Base-by-base conservation (phyloP, 2,329 filamentous ascomycete genomes). In the Colletotrichum sp. region DNA sequence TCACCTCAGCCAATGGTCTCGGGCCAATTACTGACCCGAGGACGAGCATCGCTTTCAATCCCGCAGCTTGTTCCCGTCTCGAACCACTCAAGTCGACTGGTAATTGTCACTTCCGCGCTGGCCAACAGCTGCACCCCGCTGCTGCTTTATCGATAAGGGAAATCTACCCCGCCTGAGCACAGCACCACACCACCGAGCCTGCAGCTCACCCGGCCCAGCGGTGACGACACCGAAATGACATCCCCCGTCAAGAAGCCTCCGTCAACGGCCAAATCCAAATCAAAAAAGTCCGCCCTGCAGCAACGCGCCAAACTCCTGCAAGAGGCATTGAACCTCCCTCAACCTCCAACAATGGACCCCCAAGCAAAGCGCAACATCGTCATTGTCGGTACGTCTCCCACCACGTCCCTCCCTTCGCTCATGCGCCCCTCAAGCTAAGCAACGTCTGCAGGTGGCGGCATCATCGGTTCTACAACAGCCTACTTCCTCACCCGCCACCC, bases 401-500 rank as follows among this genome's bases (percentile, higher is more conserved):
- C 6, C 28, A 66, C 21, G 21, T 49, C 9, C 68, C n/a, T 16
- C 34, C 57, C 18, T 24, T 18, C 12, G 4, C 39, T 24, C 18
- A 21, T 39, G 34, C 55, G 26, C 21, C n/a, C n/a, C 8, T 18
- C 6, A 52, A 49, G 71, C 75, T 76, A 72, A 76, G 34, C 18
- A 30, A 8, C 62, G 60, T 52, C n/a, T 71, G 4, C 76, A 95
- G 96, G 96, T 79, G 96, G 96, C 79, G 96, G 96, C 80, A 96
- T 99, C 78, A 98, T 99, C 80, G 97, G 97, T 81, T 94, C 93
- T 83, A 97, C 95, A 66, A 96, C 95, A 7, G 96, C 96, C 74
- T 99, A 99, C 85, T 99, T 93, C 82, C 89, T 99, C 59, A 97
- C 96, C 3, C 93, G 95, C 78, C 96, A 99, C 83, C 93, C 95